Conservation (phyloP, 2,329 filamentous ascomycete genomes). For the Claviceps humidiphila region DNA sequence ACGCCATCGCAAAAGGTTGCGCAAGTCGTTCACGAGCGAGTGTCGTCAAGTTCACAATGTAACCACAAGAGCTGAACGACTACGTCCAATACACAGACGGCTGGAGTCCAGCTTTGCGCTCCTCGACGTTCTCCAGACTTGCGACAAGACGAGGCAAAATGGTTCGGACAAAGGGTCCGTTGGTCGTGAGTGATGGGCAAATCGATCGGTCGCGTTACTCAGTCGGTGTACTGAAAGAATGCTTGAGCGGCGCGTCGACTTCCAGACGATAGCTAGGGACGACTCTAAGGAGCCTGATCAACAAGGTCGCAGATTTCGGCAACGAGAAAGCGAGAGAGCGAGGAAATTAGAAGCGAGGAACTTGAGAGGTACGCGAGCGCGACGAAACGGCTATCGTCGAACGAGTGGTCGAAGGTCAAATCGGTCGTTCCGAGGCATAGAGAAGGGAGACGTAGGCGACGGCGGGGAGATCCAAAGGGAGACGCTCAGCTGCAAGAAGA, state of each 20-base stretch:
- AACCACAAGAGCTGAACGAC: background rate
- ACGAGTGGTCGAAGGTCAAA: conserved; percentile 1
- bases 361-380: background rate
- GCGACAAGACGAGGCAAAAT: background rate
- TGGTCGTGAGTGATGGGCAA: background rate
- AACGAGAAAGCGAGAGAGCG: background rate
- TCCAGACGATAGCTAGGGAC: background rate
- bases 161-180: background rate
- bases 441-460: background rate
- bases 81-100: background rate
- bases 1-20: conserved; percentile 19
- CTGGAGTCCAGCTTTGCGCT: conserved; percentile 2
- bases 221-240: background rate
- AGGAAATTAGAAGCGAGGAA: no score
- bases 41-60: background rate
- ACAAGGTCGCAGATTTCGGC: background rate
- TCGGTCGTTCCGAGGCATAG: conserved; percentile 1
- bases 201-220: background rate
- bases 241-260: background rate
- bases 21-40: background rate
- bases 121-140: background rate
- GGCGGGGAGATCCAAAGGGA: background rate
- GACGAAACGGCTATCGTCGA: conserved; percentile 1
- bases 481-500: background rate
- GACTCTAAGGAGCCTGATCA: background rate